Evolutionary conservation across 345 rosid genomes (phyloP).

Genomic region (Hevea brasiliensis): DNA sequence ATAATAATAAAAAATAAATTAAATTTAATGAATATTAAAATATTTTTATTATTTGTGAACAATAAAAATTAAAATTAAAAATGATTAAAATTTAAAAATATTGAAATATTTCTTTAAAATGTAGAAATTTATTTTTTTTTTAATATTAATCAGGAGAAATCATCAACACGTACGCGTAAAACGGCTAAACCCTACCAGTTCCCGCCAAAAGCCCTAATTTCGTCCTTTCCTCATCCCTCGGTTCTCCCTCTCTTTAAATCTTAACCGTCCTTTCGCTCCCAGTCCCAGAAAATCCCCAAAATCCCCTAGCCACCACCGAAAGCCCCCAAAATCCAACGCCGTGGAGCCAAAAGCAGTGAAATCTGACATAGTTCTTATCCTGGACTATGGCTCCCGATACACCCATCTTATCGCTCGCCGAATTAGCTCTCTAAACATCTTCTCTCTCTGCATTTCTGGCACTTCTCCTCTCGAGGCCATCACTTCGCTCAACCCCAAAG

Average conservation of each 20-base stretch:
- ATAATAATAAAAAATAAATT: too few species aligned
- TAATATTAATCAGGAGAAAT: too few species aligned
- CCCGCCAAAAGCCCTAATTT: neutral
- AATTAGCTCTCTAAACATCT: conserved; percentile 74
- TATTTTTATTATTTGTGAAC: too few species aligned
- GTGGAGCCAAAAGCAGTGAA: conserved; percentile 37
- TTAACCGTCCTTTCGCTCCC: neutral
- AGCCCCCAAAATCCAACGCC: neutral
- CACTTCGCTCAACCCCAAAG: conserved; percentile 57
- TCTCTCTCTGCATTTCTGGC: conserved; percentile 87
- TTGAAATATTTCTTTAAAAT: too few species aligned
- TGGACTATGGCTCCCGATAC: conserved; percentile 90
- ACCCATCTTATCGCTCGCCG: conserved; percentile 94
- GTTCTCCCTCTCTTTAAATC: neutral
- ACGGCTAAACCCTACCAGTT: neutral
- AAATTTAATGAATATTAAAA: too few species aligned
- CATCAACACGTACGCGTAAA: too few species aligned
- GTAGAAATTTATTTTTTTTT: too few species aligned
- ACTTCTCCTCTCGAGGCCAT: conserved; percentile 68
- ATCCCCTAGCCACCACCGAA: conserved; percentile 6
- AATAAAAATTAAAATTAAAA: too few species aligned
- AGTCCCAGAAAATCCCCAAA: neutral
- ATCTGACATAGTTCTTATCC: conserved; percentile 78
- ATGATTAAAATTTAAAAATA: too few species aligned
- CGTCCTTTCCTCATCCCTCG: too few species aligned